phyloP scores from a whole-genome alignment of 352 stramenopile genomes.

The Globisporangium irregulare region DNA sequence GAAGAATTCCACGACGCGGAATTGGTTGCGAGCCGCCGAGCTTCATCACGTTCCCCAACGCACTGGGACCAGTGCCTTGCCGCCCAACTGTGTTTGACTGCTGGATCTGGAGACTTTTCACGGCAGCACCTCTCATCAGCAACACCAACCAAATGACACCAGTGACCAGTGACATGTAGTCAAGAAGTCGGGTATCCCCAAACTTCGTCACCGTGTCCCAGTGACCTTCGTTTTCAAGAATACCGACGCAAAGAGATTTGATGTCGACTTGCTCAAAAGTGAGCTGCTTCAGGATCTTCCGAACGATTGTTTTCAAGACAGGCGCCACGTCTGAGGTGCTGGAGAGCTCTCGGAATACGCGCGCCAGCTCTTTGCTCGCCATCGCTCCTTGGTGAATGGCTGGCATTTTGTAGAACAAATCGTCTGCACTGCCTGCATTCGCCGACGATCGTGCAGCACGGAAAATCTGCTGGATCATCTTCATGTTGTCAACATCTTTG shows the following conservation, averaged over 20 bases:
- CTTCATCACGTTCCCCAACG: slow-evolving; percentile 43
- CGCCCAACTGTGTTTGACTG: slow-evolving; percentile 49
- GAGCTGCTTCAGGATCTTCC: slow-evolving; percentile 80
- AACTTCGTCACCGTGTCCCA: slow-evolving; percentile 62
- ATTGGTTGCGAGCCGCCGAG: slow-evolving; percentile 51
- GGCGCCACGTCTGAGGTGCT: slow-evolving; percentile 68
- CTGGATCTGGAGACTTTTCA: slow-evolving; percentile 87
- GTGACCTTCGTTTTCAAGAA: slow-evolving; percentile 72
- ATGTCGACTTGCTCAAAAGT: slow-evolving; percentile 84
- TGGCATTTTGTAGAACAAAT: slow-evolving; percentile 57
- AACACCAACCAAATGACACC: slow-evolving; percentile 75
- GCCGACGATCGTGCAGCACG: slow-evolving; percentile 42
- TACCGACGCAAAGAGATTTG: slow-evolving; percentile 71
- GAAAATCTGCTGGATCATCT: slow-evolving; percentile 88
- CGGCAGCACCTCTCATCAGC: slow-evolving; percentile 68
- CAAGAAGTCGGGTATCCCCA: slow-evolving; percentile 59
- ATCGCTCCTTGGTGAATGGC: slow-evolving; percentile 50
- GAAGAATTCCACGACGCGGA: slow-evolving; percentile 39
- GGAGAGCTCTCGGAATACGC: slow-evolving; percentile 81
- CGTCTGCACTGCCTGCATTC: slow-evolving; percentile 32
- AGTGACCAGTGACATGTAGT: slow-evolving; percentile 80
- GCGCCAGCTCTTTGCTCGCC: slow-evolving; percentile 70
- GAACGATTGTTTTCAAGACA: slow-evolving; percentile 82
- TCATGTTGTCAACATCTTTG: slow-evolving; percentile 88
- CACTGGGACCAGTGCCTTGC: slow-evolving; percentile 28